Base-by-base conservation (phyloP, 176 grass and related monocot species). In the Oryza longistaminata region DNA sequence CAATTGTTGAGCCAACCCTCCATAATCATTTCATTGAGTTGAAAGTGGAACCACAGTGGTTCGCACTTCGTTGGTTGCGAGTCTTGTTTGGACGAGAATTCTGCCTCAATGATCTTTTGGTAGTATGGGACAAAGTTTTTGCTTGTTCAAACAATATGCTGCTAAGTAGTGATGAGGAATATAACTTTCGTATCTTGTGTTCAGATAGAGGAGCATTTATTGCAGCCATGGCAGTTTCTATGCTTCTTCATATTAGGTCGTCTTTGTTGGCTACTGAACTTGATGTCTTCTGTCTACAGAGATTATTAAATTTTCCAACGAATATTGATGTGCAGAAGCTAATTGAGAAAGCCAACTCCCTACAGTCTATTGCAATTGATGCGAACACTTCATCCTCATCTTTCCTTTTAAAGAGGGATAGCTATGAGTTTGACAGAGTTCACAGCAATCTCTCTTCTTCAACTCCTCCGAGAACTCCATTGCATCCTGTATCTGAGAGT, bases 81-180 rank as follows among this genome's bases (percentile, higher is more conserved):
- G 93, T 99, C 74, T 81, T 99, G 44, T 99, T 99, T 74, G 93
- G 93, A 64, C 88, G 97, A 27, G 97, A 99, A 85, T 99, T 96
- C 68, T 85, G 87, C 74, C 90, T 99, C 66, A 78, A 82, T 37
- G 88, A 94, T 80, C 90, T 99, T 73, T 74, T 99, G 73, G 35
- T 87, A 46, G 81, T 96, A 76, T 99, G 97, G 97, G 93, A 99
- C 71, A 90, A 94, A 68, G 43, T 96, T 3, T 99, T 99, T 77
- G 79, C 83, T 73, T 94, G 80, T 78, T 83, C 93, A 44, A 99
- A 99, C 67, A 44, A 70, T 67, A 92, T 76, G 73, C 67, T 87
- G 74, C 73, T 86, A 53, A 80, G 84, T 68, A 83, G 78, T 78
- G 83, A 83, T 48, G 79, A 83, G 46, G 91, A 90, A 66, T 88